These are phyloP conservation scores for Trametes gibbosa DNA, from an alignment of 768 basidiomycete genomes.

Conservation along the genomic window DNA sequence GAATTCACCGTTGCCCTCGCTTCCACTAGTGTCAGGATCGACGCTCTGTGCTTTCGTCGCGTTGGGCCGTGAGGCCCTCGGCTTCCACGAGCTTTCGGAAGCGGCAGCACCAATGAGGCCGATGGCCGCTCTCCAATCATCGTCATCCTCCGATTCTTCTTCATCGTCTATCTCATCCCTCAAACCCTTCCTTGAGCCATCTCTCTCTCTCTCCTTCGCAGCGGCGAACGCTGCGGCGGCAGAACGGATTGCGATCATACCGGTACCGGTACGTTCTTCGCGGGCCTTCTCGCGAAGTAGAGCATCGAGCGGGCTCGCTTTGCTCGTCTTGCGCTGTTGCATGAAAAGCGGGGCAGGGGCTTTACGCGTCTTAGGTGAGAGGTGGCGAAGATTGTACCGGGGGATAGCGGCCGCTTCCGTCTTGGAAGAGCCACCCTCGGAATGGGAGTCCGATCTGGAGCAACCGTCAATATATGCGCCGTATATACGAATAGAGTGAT, in stretches of 20 bases:
- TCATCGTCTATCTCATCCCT: conserved; percentile 25
- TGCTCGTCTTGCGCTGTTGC: conserved; percentile 6
- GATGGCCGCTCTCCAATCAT: conserved; percentile 10
- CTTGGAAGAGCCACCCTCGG: neutral
- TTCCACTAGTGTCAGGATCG: neutral
- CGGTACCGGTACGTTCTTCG: conserved; percentile 23
- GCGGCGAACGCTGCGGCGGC: conserved; percentile 19
- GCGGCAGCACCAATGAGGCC: conserved; percentile 4
- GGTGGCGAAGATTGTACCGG: conserved; percentile 24
- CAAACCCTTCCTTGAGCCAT: conserved; percentile 21
- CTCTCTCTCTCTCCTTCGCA: conserved; percentile 14
- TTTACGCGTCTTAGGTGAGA: conserved; percentile 4
- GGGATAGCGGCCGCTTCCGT: neutral
- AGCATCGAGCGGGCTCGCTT: conserved; percentile 48
- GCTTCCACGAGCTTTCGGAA: neutral
- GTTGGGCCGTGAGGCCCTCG: neutral
- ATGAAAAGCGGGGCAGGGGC: neutral
- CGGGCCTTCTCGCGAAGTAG: conserved; percentile 29
- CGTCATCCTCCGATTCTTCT: conserved; percentile 24
- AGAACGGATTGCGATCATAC: conserved; percentile 19
- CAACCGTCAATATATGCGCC: neutral
- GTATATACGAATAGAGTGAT: neutral
- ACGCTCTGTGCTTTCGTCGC: conserved; percentile 1
- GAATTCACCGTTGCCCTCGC: conserved; percentile 17
- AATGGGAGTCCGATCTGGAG: neutral